These are phyloP conservation scores for Lasiosphaeria miniovina DNA, from an alignment of 495 filamentous ascomycete species.

Conservation along the genomic window DNA sequence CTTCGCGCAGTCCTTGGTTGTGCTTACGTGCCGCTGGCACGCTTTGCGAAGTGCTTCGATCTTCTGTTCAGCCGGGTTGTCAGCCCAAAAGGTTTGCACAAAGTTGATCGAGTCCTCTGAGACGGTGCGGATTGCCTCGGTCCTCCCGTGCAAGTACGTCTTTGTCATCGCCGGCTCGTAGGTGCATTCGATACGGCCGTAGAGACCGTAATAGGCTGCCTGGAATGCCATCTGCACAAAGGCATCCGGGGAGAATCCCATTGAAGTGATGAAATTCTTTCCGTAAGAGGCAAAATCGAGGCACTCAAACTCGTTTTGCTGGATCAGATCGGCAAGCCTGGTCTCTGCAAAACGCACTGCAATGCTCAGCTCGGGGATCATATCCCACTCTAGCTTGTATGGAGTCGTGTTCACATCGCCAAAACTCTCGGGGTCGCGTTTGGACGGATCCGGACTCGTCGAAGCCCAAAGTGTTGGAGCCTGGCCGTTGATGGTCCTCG, in stretches of 20 bases:
- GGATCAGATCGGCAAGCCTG: constrained; percentile 86
- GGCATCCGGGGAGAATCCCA: constrained; percentile 95
- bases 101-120: constrained; percentile 79
- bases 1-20: constrained; percentile 85
- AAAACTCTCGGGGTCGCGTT: constrained; percentile 89
- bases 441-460: constrained; percentile 84
- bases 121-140: constrained; percentile 87
- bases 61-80: constrained; percentile 77
- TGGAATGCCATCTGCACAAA: constrained; percentile 99
- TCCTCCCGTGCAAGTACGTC: constrained; percentile 84
- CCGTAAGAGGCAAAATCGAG: constrained; percentile 87
- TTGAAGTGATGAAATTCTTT: constrained; percentile 95
- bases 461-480: constrained; percentile 91
- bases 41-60: constrained; percentile 80
- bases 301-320: constrained; percentile 93
- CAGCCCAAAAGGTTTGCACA: constrained; percentile 91
- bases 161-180: constrained; percentile 99
- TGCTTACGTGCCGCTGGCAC: constrained; percentile 73
- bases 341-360: constrained; percentile 95
- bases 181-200: constrained; percentile 87
- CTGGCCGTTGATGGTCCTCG: constrained; percentile 91
- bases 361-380: constrained; percentile 87
- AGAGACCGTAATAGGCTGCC: constrained; percentile 96
- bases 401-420: constrained; percentile 93
- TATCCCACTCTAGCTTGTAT: constrained; percentile 96